Conservation (phyloP, 2,329 filamentous ascomycete genomes). For the Aspergillus unguis region DNA sequence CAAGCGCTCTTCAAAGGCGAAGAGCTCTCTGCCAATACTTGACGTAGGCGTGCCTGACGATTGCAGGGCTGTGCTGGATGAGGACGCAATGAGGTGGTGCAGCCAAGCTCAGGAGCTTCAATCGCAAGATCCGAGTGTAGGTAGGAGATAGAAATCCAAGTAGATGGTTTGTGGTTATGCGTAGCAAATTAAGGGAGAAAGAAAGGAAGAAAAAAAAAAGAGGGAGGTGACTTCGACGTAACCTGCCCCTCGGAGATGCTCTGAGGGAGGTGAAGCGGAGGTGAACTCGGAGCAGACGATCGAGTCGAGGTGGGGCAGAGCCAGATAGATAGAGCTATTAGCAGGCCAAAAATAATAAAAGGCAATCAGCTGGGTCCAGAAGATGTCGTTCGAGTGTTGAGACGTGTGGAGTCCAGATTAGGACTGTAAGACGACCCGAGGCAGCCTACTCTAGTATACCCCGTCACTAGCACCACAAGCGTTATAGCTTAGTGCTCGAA, state of each 20-base stretch:
- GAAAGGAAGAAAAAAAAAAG: not conserved
- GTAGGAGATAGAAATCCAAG: too few relatives aligned
- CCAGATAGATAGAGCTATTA: conserved; percentile 6
- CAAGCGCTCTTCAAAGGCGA: conserved; percentile 7
- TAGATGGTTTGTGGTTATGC: too few relatives aligned
- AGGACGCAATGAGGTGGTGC: conserved; percentile 1
- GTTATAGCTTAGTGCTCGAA: not conserved
- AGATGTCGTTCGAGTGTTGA: conserved; percentile 1
- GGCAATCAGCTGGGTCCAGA: conserved; percentile 4
- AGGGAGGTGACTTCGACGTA: not conserved
- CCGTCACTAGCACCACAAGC: not conserved
- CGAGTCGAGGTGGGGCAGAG: conserved; percentile 8
- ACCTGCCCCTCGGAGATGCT: conserved; percentile 8
- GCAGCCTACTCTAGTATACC: not conserved
- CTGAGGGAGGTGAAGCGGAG: conserved; percentile 10
- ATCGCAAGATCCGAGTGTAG: not conserved
- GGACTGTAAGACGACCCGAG: conserved; percentile 1
- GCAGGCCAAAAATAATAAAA: not conserved
- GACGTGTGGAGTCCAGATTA: conserved; percentile 2
- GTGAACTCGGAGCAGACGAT: not conserved
- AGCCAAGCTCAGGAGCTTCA: conserved; percentile 3
- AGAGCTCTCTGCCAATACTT: conserved; percentile 10
- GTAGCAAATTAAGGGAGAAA: not conserved
- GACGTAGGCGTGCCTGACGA: conserved; percentile 9
- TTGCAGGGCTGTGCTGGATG: not conserved